phyloP scores from a whole-genome alignment of 1,284 basidiomycete species.

The Sanghuangporus baumii region DNA sequence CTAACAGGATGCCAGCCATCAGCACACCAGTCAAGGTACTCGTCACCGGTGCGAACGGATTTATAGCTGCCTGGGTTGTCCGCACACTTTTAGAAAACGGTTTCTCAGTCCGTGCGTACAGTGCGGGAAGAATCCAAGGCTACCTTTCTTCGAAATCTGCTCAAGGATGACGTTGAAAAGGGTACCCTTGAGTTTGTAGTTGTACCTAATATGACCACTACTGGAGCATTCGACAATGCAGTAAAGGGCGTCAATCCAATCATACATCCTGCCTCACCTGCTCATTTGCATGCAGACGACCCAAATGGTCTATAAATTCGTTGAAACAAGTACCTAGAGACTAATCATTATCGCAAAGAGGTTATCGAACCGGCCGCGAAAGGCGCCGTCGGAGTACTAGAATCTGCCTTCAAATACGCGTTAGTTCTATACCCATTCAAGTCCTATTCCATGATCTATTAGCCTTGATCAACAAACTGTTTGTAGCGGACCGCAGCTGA shows the following conservation, averaged over 20 bases:
- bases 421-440: conserved; percentile 26
- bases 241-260: conserved; percentile 63
- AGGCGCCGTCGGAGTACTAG: conserved; percentile 54
- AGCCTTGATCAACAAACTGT: neutral
- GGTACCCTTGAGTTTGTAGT: conserved; percentile 16
- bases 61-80: conserved; percentile 37
- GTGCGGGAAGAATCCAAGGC: conserved; percentile 49
- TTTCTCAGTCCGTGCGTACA: conserved; percentile 49
- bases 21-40: conserved; percentile 34
- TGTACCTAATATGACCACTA: conserved; percentile 15
- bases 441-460: neutral
- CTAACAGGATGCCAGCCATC: conserved; percentile 35
- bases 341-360: neutral
- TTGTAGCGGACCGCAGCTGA: neutral
- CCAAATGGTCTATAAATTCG: conserved; percentile 30
- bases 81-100: conserved; percentile 34
- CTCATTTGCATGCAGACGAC: conserved; percentile 31
- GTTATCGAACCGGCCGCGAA: conserved; percentile 51
- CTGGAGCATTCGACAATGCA: conserved; percentile 64
- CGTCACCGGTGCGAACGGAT: conserved; percentile 39
- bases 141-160: conserved; percentile 36
- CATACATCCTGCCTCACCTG: conserved; percentile 51
- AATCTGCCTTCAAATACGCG: conserved; percentile 47
- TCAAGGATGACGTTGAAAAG: conserved; percentile 22
- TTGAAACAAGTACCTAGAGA: neutral